Evolutionary conservation across 2,329 filamentous ascomycete genomes (phyloP).

Genomic region (Alternaria sp.): DNA sequence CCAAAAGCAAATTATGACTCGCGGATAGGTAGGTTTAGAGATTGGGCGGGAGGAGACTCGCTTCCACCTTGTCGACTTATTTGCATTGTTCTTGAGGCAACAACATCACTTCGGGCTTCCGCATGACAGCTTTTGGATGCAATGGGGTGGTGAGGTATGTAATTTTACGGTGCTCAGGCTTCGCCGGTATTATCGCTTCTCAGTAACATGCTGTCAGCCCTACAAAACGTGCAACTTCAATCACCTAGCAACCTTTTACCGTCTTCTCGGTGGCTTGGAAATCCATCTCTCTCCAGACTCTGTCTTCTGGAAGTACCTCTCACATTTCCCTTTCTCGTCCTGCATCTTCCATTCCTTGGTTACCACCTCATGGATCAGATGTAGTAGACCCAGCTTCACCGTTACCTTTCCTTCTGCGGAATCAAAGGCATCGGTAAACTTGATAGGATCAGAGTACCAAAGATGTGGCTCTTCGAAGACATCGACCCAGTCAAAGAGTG

Average conservation of each 20-base stretch:
- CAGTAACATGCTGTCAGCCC: background rate
- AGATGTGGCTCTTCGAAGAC: slow-evolving; percentile 23
- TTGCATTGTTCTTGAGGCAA: background rate
- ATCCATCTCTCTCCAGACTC: slow-evolving; percentile 14
- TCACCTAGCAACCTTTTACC: background rate
- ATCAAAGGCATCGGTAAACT: slow-evolving; percentile 19
- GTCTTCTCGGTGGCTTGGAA: background rate
- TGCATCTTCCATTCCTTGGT: slow-evolving; percentile 16
- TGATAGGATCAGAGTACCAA: slow-evolving; percentile 26
- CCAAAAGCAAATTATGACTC: slow-evolving; percentile 1
- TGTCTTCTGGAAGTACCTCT: slow-evolving; percentile 18
- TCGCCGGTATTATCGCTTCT: background rate
- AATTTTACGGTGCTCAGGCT: too few relatives aligned
- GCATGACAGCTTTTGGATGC: background rate
- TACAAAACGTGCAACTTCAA: background rate
- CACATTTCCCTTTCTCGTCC: slow-evolving; percentile 16
- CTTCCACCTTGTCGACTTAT: background rate
- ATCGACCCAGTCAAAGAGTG: background rate
- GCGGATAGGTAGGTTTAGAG: background rate
- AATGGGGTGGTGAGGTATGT: background rate
- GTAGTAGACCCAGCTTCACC: slow-evolving; percentile 22
- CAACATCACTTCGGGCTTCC: background rate
- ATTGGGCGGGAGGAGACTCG: background rate
- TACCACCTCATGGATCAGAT: slow-evolving; percentile 17
- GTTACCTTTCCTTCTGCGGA: slow-evolving; percentile 9